phyloP scores from a whole-genome alignment of 2,329 filamentous ascomycete genomes.

The Calonectria pauciramosa region DNA sequence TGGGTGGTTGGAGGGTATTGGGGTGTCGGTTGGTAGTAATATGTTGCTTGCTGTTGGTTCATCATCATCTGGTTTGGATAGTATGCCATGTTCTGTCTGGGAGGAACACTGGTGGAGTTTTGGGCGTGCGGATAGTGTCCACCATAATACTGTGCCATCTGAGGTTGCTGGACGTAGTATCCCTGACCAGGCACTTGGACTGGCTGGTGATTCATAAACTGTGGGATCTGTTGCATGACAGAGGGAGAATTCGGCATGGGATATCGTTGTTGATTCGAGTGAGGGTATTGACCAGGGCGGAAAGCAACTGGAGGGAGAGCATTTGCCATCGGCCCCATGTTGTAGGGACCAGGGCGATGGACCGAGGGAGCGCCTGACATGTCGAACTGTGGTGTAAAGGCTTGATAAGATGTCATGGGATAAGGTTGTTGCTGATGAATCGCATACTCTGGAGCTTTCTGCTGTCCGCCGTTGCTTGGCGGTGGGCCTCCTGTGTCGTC shows the following conservation, averaged over 20 bases:
- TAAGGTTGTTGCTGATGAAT: constrained; percentile 40
- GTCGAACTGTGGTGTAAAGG: constrained; percentile 59
- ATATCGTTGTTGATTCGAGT: constrained; percentile 52
- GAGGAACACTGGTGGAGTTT: constrained; percentile 51
- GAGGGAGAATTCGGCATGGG: constrained; percentile 52
- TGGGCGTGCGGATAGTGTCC: constrained; percentile 56
- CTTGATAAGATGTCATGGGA: constrained; percentile 52
- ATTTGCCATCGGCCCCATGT: constrained; percentile 61
- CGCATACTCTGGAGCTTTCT: constrained; percentile 36
- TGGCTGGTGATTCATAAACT: constrained; percentile 54
- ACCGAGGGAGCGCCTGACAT: constrained; percentile 50
- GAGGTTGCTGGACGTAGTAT: constrained; percentile 64
- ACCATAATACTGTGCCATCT: constrained; percentile 61
- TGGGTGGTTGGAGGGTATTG: constrained; percentile 54
- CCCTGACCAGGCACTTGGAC: constrained; percentile 57
- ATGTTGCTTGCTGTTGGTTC: constrained; percentile 56
- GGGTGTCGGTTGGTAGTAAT: constrained; percentile 59
- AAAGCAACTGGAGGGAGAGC: constrained; percentile 59
- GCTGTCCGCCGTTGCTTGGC: constrained; percentile 25
- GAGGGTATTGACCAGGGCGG: constrained; percentile 54
- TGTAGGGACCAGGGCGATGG: constrained; percentile 54
- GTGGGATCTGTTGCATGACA: constrained; percentile 56
- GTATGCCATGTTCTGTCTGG: constrained; percentile 57
- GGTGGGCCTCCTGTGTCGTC: constrained; percentile 24
- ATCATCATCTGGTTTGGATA: constrained; percentile 60